Conservation (phyloP, 2,329 filamentous ascomycete species). For the Aureobasidium sp. region DNA sequence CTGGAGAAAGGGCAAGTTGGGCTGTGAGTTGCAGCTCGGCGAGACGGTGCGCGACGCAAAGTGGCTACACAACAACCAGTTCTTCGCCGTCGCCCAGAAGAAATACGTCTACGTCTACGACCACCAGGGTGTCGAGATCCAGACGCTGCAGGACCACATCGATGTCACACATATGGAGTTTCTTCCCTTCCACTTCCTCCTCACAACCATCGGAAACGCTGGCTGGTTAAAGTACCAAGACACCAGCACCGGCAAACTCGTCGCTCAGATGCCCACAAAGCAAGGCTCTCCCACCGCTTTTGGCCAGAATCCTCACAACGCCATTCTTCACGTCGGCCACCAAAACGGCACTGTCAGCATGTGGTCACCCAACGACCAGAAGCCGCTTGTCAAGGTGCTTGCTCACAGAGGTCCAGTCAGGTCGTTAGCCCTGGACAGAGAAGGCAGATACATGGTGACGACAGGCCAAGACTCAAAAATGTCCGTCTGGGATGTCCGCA, state of each 20-base stretch:
- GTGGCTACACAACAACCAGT: conserved; percentile 92
- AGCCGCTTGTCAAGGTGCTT: conserved; percentile 82
- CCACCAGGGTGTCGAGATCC: conserved; percentile 79
- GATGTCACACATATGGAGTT: conserved; percentile 95
- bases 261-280: conserved; percentile 78
- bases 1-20: conserved; percentile 85
- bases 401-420: conserved; percentile 86
- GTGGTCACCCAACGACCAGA: conserved; percentile 88
- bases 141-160: conserved; percentile 81
- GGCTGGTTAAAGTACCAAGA: conserved; percentile 92
- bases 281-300: conserved; percentile 78
- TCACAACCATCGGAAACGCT: conserved; percentile 75
- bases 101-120: conserved; percentile 98
- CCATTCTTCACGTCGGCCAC: conserved; percentile 84
- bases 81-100: conserved; percentile 93
- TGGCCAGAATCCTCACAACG: conserved; percentile 85
- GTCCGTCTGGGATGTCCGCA: conserved; percentile 93
- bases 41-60: conserved; percentile 85
- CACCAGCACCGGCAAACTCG: conserved; percentile 82
- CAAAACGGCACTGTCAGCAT: conserved; percentile 91
- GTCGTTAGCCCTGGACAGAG: conserved; percentile 75
- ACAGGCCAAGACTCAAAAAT: conserved; percentile 84
- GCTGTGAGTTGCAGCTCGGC: conserved; percentile 81
- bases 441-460: conserved; percentile 92
- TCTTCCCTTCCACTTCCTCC: conserved; percentile 88